These are phyloP conservation scores for Kalanchoe fedtschenkoi DNA, from an alignment of 164 flowering plant species.

Conservation along the genomic window DNA sequence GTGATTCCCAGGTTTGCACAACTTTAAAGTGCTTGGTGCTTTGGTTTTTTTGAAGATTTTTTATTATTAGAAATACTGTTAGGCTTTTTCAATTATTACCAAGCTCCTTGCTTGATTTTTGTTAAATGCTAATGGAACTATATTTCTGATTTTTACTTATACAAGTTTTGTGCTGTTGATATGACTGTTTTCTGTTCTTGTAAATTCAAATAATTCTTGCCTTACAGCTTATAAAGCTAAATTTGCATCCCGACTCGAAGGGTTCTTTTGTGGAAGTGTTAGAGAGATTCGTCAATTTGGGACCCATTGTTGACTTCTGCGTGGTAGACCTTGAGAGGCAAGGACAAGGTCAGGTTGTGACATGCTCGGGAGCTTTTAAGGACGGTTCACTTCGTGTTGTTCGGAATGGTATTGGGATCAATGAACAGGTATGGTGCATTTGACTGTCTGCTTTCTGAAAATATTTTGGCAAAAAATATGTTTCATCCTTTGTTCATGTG, in stretches of 20 bases:
- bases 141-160: background rate
- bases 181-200: too few relatives aligned
- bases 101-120: background rate
- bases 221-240: conserved; percentile 81
- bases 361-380: conserved; percentile 97
- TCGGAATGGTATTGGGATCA: conserved; percentile 97
- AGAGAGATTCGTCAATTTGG: conserved; percentile 88
- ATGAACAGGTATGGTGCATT: conserved; percentile 67
- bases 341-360: conserved; percentile 98
- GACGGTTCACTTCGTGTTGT: conserved; percentile 98
- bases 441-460: background rate
- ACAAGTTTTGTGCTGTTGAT: background rate
- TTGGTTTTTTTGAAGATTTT: background rate
- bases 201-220: background rate
- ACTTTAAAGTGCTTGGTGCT: background rate
- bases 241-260: conserved; percentile 83
- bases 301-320: conserved; percentile 95
- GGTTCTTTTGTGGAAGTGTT: conserved; percentile 96
- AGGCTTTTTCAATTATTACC: too few relatives aligned
- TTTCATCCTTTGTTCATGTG: background rate
- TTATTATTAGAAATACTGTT: too few relatives aligned
- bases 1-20: conserved; percentile 83
- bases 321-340: conserved; percentile 99
- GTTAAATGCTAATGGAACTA: background rate
- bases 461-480: background rate